These are phyloP conservation scores for Candida dajiaensis DNA, from an alignment of 805 yeast genomes.

Conservation along the genomic window DNA sequence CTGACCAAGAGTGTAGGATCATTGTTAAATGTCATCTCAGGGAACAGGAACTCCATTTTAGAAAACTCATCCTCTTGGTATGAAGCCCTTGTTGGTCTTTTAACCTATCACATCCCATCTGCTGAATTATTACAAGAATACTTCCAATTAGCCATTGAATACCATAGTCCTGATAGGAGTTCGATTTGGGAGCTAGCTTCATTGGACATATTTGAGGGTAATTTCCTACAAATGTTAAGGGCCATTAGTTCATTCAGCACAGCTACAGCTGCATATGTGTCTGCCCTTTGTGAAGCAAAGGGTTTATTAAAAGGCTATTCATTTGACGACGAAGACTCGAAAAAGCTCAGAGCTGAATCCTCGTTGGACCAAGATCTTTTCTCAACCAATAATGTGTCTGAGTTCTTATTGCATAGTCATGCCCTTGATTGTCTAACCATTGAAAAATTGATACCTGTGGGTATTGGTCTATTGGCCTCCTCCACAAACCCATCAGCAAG, in stretches of 20 bases:
- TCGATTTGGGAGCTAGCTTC: conserved; percentile 52
- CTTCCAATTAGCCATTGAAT: conserved; percentile 28
- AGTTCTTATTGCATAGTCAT: conserved; percentile 48
- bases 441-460: conserved; percentile 56
- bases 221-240: conserved; percentile 50
- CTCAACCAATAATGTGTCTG: conserved; percentile 39
- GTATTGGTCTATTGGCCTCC: conserved; percentile 55
- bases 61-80: conserved; percentile 58
- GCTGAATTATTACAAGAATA: conserved; percentile 36
- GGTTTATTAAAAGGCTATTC: conserved; percentile 45
- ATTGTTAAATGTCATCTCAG: conserved; percentile 29
- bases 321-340: conserved; percentile 20
- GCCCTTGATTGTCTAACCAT: conserved; percentile 48
- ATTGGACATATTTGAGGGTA: conserved; percentile 48
- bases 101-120: conserved; percentile 56
- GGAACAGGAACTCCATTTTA: conserved; percentile 40
- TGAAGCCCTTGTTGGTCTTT: conserved; percentile 52
- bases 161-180: conserved; percentile 31
- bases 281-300: conserved; percentile 58
- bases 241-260: conserved; percentile 54
- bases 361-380: conserved; percentile 25
- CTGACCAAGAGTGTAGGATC: conserved; percentile 25
- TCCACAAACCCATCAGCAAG: conserved; percentile 39
- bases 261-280: conserved; percentile 56
- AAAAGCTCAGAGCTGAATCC: conserved; percentile 1